Conservation (phyloP, 1,284 basidiomycete genomes). For the Moesziomyces parantarcticus region DNA sequence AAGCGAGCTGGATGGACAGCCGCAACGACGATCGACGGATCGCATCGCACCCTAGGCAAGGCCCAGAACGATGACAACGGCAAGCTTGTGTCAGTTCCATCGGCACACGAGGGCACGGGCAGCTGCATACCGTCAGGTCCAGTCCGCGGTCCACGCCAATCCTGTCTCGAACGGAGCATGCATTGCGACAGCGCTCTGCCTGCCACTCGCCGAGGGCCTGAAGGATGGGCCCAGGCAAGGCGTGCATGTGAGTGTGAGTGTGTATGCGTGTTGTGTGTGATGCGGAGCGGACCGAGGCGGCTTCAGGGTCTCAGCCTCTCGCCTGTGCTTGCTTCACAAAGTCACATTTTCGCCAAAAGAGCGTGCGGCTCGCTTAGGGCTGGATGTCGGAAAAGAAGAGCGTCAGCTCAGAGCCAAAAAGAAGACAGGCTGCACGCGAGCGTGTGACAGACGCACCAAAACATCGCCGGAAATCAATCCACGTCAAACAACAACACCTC, state of each 20-base stretch:
- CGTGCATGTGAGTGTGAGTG: too few relatives aligned
- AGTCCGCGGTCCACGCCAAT: not conserved
- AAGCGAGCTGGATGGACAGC: too few relatives aligned
- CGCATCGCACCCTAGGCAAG: too few relatives aligned
- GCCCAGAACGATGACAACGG: not conserved
- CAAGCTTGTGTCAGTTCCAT: not conserved
- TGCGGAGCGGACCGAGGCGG: not conserved
- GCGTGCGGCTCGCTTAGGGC: not conserved
- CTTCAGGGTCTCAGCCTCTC: not conserved
- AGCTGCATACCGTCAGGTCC: not conserved
- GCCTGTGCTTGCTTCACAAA: not conserved
- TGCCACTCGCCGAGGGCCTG: not conserved
- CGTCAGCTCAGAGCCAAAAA: not conserved
- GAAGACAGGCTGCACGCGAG: not conserved
- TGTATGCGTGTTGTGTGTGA: too few relatives aligned
- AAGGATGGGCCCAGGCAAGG: not conserved
- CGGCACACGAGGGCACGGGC: not conserved
- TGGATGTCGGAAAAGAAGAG: not conserved
- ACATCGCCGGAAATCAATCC: not conserved
- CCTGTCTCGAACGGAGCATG: not conserved
- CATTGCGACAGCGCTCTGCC: not conserved
- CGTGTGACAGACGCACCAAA: not conserved
- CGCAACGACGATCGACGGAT: too few relatives aligned
- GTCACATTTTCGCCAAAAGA: not conserved
- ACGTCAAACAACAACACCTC: constrained; percentile 1